phyloP scores from a whole-genome alignment of 306 rosid genomes.

The Urtica urens region DNA sequence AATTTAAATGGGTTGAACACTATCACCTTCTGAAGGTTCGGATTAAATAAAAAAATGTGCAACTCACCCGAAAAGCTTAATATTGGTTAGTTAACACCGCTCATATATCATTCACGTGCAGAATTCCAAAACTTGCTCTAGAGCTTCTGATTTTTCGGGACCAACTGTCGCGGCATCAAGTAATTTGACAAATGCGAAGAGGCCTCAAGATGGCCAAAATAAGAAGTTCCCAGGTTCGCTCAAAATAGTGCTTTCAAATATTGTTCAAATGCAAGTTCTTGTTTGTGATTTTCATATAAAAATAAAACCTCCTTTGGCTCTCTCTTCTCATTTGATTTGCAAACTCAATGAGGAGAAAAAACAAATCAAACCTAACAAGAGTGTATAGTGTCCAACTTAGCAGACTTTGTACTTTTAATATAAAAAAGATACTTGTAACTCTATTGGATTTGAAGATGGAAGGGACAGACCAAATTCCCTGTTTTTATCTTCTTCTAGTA shows the following conservation, averaged over 20 bases:
- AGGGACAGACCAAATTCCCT: too few species aligned
- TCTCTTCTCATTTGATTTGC: neutral
- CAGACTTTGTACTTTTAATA: neutral
- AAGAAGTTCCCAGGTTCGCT: constrained; percentile 65
- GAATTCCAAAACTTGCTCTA: constrained; percentile 39
- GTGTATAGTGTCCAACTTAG: too few species aligned
- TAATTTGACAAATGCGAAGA: constrained; percentile 38
- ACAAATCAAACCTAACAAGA: neutral
- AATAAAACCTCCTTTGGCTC: neutral
- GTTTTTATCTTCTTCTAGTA: too few species aligned
- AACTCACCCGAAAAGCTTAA: neutral
- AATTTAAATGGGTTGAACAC: constrained; percentile 76
- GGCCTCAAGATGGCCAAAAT: constrained; percentile 44
- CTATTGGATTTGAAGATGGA: constrained; percentile 1
- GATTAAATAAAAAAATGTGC: constrained; percentile 9
- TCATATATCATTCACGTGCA: constrained; percentile 31
- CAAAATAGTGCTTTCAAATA: constrained; percentile 10
- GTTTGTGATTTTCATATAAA: neutral
- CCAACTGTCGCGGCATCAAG: constrained; percentile 32
- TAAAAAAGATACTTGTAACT: neutral
- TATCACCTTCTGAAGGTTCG: constrained; percentile 65
- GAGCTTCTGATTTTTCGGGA: constrained; percentile 33
- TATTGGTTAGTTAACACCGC: neutral
- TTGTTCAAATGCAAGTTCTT: constrained; percentile 1
- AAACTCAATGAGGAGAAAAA: neutral